Base-by-base conservation (phyloP, 2,329 filamentous ascomycete species). In the Teratosphaeria epicoccoides region DNA sequence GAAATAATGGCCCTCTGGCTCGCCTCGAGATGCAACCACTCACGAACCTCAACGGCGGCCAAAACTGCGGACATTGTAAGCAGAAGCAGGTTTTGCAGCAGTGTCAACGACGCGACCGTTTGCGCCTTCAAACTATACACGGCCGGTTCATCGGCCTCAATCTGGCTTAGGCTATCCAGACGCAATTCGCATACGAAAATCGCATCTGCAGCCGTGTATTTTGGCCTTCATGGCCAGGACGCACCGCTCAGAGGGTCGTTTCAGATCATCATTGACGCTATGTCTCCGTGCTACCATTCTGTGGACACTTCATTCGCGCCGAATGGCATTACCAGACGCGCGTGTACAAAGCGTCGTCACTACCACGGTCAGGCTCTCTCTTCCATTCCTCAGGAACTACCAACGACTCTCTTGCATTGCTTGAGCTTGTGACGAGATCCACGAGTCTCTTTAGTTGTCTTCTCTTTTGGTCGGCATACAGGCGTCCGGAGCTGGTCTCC, bases 401-500 rank as follows among this genome's bases (percentile, higher is more conserved):
- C 55, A 58, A 59, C 61, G 53, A 55, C 57, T 57, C 55, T 52
- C 53, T 49, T 57, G 53, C 53, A 50, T 49, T 54, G 55, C 47
- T 46, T 47, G 44, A 49, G 55, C 53, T 58, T 57, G 55, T 65
- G 55, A 66, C 69, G 63, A 68, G 62, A 61, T 62, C 62, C 58
- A 70, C 65, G 63, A 67, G 61, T 71, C 63, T 68, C 63, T 61
- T 69, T 67, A 63, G 47, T 59, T 59, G 63, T 63, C 54, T 55
- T 61, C 52, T 69, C 62, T 56, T 49, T 70, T 68, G 68, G 66
- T 63, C 57, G 40, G 46, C 59, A 68, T 62, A 62, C 68, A 61
- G 64, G 58, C 59, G 55, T 50, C 55, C 59, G 67, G 72, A 74
- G 72, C 73, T 66, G 73, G 72, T 53, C 68, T 73, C 72, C 69